Percentiles rank a stretch among this genome's conserved stretches.
These are phyloP conservation scores for Candida koratica DNA, from an alignment of 805 yeast species.

Conservation along the genomic window DNA sequence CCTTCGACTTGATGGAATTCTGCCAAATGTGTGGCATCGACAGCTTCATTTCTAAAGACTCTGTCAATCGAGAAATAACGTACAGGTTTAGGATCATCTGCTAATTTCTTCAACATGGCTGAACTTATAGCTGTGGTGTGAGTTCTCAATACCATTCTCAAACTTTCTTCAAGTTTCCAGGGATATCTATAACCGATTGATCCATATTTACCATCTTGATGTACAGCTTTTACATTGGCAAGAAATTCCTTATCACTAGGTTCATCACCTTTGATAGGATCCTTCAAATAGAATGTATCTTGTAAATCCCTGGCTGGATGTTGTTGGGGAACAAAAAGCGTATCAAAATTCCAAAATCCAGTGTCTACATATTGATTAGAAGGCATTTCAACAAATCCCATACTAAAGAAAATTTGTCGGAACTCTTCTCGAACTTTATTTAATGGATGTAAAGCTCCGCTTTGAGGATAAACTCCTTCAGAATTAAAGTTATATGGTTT, in stretches of 20 bases:
- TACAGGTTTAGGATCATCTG: slow-evolving; percentile 82
- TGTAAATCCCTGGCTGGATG: slow-evolving; percentile 99
- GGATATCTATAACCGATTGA: slow-evolving; percentile 98
- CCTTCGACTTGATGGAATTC: slow-evolving; percentile 99
- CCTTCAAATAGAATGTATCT: slow-evolving; percentile 96
- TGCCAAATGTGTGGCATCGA: slow-evolving; percentile 98
- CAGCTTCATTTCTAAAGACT: slow-evolving; percentile 99
- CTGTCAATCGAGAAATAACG: slow-evolving; percentile 95
- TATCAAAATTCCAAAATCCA: slow-evolving; percentile 98
- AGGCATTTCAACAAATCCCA: slow-evolving; percentile 99
- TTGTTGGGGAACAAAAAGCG: slow-evolving; percentile 96
- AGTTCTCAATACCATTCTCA: slow-evolving; percentile 89
- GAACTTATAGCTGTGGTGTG: slow-evolving; percentile 96
- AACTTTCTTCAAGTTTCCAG: slow-evolving; percentile 89
- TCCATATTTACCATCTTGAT: slow-evolving; percentile 85
- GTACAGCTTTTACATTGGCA: slow-evolving; percentile 76
- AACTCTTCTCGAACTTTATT: slow-evolving; percentile 97
- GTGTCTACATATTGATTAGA: slow-evolving; percentile 96
- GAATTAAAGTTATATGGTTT: slow-evolving; percentile 95
- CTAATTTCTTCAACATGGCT: slow-evolving; percentile 79
- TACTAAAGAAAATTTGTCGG: slow-evolving; percentile 92
- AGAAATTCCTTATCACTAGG: slow-evolving; percentile 81
- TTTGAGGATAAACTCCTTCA: slow-evolving; percentile 79
- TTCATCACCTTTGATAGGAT: slow-evolving; percentile 74
- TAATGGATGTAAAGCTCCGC: slow-evolving; percentile 96